Base-by-base conservation (phyloP, 768 basidiomycete genomes). In the Mycena haematopus region DNA sequence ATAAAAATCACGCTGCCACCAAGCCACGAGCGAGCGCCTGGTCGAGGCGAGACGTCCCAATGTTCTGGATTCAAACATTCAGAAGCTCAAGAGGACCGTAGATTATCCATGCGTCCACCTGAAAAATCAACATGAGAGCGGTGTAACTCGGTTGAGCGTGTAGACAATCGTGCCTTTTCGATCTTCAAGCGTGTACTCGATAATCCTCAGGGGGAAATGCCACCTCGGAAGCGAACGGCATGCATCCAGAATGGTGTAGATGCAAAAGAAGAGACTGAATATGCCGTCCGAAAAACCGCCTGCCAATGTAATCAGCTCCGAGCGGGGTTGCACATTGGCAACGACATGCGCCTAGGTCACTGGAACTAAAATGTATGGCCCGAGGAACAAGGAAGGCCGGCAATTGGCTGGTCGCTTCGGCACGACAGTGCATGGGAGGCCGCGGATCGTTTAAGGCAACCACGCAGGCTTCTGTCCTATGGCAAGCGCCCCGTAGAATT, bases 141-240 rank as follows among this genome's bases (percentile, higher is more conserved):
- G 61, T 49, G 50, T 45, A 51, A 45, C 50, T 56, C 17, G 9
- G n/a, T 44, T 24, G 47, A 54, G 62, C 62, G 62, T 63, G 62
- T 38, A 49, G 56, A 49, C 15, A 1, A 25, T 9, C 35, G 13
- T 54, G 14, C 62, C 62, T 14, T 63, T 63, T 63, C 24, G 44
- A 58, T 58, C 56, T 52, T 52, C 27, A 19, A 21, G 50, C 52
- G 61, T 62, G 61, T 57, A 6, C 25, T 62, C 42, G 19, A 58
- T 33, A 17, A 38, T 46, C 62, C 62, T 15, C 19, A 58, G 52
- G 62, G 62, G 56, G 56, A 58, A 63, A 62, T 52, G 50, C 25
- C 17, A 29, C 19, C 19, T 24, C 47, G 38, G 54, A 33, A 29
- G 21, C 36, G 38, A 35, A 6, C 47, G 53, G 53, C 60, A 55